Conservation (phyloP, 768 basidiomycete species). For the Kwoniella heveanensis region DNA sequence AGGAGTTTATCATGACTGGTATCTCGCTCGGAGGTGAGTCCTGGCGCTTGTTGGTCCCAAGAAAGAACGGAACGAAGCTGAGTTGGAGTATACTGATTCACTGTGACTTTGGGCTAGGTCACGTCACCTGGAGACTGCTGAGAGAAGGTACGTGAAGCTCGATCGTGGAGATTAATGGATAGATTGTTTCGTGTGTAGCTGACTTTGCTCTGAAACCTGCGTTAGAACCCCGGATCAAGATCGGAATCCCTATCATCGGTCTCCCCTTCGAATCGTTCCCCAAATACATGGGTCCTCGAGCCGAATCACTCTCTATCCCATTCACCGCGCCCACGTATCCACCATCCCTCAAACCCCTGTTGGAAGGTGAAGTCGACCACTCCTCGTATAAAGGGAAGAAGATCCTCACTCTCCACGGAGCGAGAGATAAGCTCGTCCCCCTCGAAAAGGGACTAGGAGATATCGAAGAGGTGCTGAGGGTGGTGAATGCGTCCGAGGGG, state of each 20-base stretch:
- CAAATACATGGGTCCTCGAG: conserved; percentile 52
- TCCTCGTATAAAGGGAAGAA: conserved; percentile 69
- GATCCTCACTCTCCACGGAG: conserved; percentile 72
- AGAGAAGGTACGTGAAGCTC: conserved; percentile 56
- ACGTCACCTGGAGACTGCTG: conserved; percentile 75
- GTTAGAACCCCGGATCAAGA: conserved; percentile 59
- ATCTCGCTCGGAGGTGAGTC: conserved; percentile 70
- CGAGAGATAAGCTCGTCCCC: conserved; percentile 68
- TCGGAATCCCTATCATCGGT: conserved; percentile 65
- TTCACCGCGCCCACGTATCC: conserved; percentile 66
- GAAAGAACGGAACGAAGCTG: background rate
- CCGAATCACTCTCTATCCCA: conserved; percentile 58
- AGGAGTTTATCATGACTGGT: conserved; percentile 72
- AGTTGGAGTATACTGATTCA: background rate
- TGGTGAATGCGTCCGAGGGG: conserved; percentile 59
- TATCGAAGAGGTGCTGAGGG: conserved; percentile 59
- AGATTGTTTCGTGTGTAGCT: conserved; percentile 5
- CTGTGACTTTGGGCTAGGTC: conserved; percentile 57
- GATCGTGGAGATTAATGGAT: background rate
- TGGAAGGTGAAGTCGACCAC: conserved; percentile 59
- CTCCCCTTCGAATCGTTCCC: conserved; percentile 63
- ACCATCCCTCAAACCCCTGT: conserved; percentile 55
- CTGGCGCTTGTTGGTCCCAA: too few species aligned
- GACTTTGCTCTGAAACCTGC: conserved; percentile 4
- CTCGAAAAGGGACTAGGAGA: conserved; percentile 65